Percentiles rank a stretch among this genome's conserved stretches.
Conservation (phyloP, 164 flowering plant genomes). For the Chimonanthus praecox region DNA sequence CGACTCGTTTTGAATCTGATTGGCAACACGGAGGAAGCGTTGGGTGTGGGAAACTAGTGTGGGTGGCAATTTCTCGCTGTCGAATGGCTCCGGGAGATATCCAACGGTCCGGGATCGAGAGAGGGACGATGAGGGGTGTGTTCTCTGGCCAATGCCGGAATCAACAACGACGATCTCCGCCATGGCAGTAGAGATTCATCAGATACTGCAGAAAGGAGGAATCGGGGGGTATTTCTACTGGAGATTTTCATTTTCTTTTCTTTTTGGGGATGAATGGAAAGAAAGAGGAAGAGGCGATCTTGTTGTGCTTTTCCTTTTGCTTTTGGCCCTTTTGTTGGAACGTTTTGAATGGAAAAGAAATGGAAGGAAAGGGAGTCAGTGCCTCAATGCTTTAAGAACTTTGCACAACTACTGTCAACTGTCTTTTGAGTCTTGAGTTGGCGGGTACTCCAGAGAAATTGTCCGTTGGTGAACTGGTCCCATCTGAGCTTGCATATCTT, state of each 20-base stretch:
- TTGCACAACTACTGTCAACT: no score
- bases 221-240: conserved; percentile 5
- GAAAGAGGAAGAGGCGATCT: background rate
- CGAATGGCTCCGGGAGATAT: conserved; percentile 51
- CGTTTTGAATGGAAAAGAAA: background rate
- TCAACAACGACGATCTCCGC: conserved; percentile 48
- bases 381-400: no score
- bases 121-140: conserved; percentile 1
- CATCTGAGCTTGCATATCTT: no score
- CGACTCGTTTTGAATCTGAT: conserved; percentile 52
- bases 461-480: no score
- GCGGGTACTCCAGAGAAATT: no score
- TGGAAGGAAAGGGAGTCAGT: background rate
- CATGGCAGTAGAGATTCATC: conserved; percentile 5
- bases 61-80: conserved; percentile 78
- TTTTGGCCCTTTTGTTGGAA: background rate
- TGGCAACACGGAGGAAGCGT: conserved; percentile 82
- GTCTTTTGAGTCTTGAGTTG: no score
- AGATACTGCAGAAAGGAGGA: background rate
- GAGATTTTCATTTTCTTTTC: background rate
- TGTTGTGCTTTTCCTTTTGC: conserved; percentile 10
- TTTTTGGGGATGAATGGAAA: background rate
- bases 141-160: conserved; percentile 19
- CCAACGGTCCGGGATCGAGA: conserved; percentile 12
- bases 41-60: conserved; percentile 55